These are phyloP conservation scores for Myxozyma neotropica DNA, from an alignment of 805 yeast genomes.

Conservation along the genomic window DNA sequence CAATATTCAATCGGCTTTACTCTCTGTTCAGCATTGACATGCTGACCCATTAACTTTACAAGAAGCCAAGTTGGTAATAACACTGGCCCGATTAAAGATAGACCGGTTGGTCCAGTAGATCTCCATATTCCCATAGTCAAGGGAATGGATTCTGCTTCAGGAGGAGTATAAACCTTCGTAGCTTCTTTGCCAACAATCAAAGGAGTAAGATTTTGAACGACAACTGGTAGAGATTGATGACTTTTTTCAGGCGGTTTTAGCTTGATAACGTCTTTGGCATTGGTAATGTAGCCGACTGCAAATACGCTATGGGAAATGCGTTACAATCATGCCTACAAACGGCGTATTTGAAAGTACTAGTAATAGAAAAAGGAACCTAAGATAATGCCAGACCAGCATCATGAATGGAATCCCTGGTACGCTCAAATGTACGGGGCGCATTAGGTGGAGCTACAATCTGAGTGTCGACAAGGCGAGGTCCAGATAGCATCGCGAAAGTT, in stretches of 20 bases:
- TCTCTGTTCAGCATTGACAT: conserved; percentile 12
- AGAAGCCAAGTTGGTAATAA: conserved; percentile 9
- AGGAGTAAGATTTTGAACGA: conserved; percentile 9
- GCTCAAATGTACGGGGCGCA: too few species aligned
- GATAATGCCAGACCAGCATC: too few species aligned
- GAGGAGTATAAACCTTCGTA: neutral
- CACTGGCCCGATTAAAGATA: conserved; percentile 15
- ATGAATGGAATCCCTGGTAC: too few species aligned
- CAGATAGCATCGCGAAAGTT: too few species aligned
- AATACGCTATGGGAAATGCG: too few species aligned
- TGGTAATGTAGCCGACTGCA: conserved; percentile 25
- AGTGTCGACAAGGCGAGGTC: too few species aligned
- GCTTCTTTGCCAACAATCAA: conserved; percentile 4
- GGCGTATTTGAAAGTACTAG: too few species aligned
- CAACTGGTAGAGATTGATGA: neutral
- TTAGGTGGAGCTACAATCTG: too few species aligned
- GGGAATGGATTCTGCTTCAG: conserved; percentile 3
- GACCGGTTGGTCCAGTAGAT: conserved; percentile 11
- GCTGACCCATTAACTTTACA: neutral
- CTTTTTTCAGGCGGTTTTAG: conserved; percentile 20
- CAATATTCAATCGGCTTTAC: conserved; percentile 15
- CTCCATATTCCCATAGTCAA: conserved; percentile 14
- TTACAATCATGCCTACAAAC: too few species aligned
- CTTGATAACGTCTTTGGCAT: conserved; percentile 19
- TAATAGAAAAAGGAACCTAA: too few species aligned